Conservation (phyloP, 805 yeast species). For the Candida mattraensis region DNA sequence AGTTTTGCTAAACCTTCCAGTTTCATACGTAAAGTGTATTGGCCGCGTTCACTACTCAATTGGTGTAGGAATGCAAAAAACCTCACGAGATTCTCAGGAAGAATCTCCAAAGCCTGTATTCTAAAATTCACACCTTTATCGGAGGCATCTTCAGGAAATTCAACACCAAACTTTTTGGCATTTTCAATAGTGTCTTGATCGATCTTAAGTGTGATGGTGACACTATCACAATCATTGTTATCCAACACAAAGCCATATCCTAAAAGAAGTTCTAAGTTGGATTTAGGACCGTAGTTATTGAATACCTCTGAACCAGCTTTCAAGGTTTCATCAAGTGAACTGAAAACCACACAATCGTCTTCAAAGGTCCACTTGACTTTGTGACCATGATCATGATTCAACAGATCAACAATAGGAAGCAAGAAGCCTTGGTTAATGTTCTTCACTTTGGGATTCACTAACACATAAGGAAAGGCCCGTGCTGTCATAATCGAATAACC, state of each 20-base stretch:
- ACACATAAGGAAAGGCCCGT: constrained; percentile 75
- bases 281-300: constrained; percentile 78
- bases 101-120: constrained; percentile 21
- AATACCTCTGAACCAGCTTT: constrained; percentile 57
- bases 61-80: constrained; percentile 57
- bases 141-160: constrained; percentile 40
- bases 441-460: constrained; percentile 40
- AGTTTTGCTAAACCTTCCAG: constrained; percentile 62
- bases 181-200: constrained; percentile 28
- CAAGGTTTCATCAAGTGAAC: constrained; percentile 37
- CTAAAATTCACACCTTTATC: constrained; percentile 41
- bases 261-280: constrained; percentile 64
- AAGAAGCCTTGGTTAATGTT: constrained; percentile 56
- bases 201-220: constrained; percentile 63
- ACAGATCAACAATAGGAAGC: constrained; percentile 73
- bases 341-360: constrained; percentile 36
- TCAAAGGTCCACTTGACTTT: constrained; percentile 61
- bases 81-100: constrained; percentile 45
- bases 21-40: constrained; percentile 50
- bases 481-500: constrained; percentile 67
- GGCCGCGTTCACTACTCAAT: constrained; percentile 44
- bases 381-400: constrained; percentile 65
- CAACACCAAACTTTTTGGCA: constrained; percentile 39
- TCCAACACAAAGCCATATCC: constrained; percentile 75
- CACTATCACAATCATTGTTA: constrained; percentile 51